These are phyloP conservation scores for Colletotrichum musae DNA, from an alignment of 2,329 filamentous ascomycete genomes.

Conservation along the genomic window DNA sequence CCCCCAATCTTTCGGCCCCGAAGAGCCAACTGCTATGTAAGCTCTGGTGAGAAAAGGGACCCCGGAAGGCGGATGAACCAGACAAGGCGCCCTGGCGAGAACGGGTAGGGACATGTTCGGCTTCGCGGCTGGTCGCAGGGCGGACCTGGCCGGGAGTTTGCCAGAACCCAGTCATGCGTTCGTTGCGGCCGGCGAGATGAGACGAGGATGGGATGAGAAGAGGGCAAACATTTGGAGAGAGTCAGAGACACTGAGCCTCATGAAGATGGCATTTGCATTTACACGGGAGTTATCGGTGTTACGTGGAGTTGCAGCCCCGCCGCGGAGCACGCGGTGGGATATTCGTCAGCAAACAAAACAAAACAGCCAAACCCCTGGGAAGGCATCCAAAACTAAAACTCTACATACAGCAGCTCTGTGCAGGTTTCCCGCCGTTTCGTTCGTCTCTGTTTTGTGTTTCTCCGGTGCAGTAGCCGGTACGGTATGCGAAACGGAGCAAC, in stretches of 20 bases:
- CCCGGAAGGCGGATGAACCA: no score
- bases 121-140: constrained; percentile 10
- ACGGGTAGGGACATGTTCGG: no score
- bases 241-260: no score
- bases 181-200: neutral
- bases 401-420: no score
- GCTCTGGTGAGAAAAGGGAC: no score
- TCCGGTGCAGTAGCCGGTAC: neutral
- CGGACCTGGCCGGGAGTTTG: constrained; percentile 2
- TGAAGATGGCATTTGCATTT: neutral
- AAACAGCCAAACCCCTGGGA: neutral
- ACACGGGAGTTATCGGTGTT: constrained; percentile 16
- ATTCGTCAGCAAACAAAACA: constrained; percentile 10
- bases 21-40: no score
- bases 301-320: neutral
- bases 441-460: neutral
- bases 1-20: no score
- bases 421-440: neutral
- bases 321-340: neutral
- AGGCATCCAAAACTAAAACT: no score
- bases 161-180: constrained; percentile 18
- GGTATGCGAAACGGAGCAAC: constrained; percentile 16
- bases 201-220: constrained; percentile 6
- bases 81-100: no score
- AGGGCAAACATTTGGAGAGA: no score